Evolutionary conservation across 2,329 filamentous ascomycete genomes (phyloP).

Genomic region (Alternaria metachromatica): DNA sequence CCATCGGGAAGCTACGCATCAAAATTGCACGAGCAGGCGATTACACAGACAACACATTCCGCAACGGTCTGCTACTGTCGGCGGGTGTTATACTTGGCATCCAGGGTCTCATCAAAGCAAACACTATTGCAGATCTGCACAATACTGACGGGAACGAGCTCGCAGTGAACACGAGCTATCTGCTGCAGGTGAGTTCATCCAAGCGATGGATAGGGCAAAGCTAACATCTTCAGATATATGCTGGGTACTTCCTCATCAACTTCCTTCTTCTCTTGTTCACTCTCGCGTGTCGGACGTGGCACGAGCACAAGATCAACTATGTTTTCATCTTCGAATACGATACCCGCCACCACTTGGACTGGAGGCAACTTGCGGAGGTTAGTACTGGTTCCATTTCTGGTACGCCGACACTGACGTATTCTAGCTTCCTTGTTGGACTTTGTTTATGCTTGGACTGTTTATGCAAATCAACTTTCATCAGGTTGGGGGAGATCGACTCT

Average conservation of each 20-base stretch:
- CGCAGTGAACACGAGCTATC: slow-evolving; percentile 51
- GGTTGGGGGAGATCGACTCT: slow-evolving; percentile 71
- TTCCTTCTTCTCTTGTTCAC: slow-evolving; percentile 85
- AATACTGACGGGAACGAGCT: slow-evolving; percentile 21
- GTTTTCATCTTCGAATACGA: slow-evolving; percentile 97
- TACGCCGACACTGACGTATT: slow-evolving; percentile 10
- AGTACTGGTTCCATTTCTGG: slow-evolving; percentile 11
- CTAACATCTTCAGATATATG: slow-evolving; percentile 73
- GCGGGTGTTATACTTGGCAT: slow-evolving; percentile 53
- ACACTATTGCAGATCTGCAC: slow-evolving; percentile 31
- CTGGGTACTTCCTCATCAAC: slow-evolving; percentile 85
- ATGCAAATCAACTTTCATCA: slow-evolving; percentile 88
- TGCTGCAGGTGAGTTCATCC: slow-evolving; percentile 65
- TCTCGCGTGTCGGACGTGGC: slow-evolving; percentile 84
- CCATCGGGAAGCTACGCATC: slow-evolving; percentile 82
- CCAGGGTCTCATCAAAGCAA: slow-evolving; percentile 52
- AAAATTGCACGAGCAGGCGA: slow-evolving; percentile 66
- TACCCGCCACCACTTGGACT: slow-evolving; percentile 82
- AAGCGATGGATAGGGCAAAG: slow-evolving; percentile 61
- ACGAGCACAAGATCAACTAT: slow-evolving; percentile 87
- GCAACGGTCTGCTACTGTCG: slow-evolving; percentile 59
- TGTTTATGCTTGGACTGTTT: slow-evolving; percentile 76
- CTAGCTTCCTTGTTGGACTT: slow-evolving; percentile 81
- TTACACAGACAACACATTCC: slow-evolving; percentile 65
- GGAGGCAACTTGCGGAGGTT: slow-evolving; percentile 82